A percentile compares a stretch with the other conserved stretches of the same genome.
These are phyloP conservation scores for Orobanche coerulescens DNA, from an alignment of 257 asterid species.

Conservation along the genomic window DNA sequence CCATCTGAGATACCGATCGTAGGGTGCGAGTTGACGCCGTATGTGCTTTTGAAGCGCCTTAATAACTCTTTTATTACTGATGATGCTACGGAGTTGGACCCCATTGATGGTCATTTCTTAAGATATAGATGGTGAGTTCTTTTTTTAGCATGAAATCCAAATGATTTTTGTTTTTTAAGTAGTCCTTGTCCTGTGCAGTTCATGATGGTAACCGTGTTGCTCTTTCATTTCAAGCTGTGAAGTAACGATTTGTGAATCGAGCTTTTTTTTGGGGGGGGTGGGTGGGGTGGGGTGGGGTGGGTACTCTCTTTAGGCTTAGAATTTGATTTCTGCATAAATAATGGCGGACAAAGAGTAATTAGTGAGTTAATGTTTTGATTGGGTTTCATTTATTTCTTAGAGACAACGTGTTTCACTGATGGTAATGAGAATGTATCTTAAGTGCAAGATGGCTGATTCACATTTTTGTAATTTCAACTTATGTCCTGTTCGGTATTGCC, in stretches of 20 bases:
- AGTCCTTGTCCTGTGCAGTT: background rate
- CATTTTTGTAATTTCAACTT: background rate
- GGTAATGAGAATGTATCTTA: constrained; percentile 13
- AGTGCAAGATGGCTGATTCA: background rate
- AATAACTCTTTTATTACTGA: constrained; percentile 48
- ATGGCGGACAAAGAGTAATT: background rate
- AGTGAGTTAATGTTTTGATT: background rate
- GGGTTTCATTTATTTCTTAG: background rate
- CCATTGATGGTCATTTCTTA: constrained; percentile 58
- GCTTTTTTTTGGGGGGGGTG: too few species aligned
- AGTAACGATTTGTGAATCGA: background rate
- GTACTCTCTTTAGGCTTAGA: too few species aligned
- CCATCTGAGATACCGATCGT: constrained; percentile 96
- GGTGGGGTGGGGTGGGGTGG: too few species aligned
- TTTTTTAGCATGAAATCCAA: background rate
- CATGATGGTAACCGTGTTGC: background rate
- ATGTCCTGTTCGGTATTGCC: background rate
- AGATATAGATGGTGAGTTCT: constrained; percentile 73
- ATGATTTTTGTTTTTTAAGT: background rate
- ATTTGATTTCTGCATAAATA: too few species aligned
- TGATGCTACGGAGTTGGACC: constrained; percentile 62
- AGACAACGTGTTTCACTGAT: background rate
- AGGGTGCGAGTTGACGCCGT: constrained; percentile 93
- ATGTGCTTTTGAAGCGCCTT: constrained; percentile 62
- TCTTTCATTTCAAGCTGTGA: constrained; percentile 10